Percentiles rank a stretch among this genome's conserved stretches.
phyloP scores from a whole-genome alignment of 805 yeast species.

The Starmerella apis region DNA sequence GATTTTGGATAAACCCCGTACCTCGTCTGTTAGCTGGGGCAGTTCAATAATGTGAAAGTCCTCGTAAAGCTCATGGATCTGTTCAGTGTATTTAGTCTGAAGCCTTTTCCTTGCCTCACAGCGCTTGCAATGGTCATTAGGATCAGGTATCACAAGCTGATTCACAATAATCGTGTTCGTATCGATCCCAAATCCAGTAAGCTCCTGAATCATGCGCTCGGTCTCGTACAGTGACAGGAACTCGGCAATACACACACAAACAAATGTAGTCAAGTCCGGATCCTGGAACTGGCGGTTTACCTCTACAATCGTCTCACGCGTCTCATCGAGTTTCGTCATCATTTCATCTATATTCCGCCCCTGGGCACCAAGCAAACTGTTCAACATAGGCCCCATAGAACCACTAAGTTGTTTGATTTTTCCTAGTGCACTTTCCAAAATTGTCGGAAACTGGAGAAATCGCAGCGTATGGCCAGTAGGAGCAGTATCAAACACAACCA shows the following conservation, averaged over 20 bases:
- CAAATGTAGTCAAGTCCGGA: constrained; percentile 84
- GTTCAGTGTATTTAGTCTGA: constrained; percentile 91
- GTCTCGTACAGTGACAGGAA: constrained; percentile 93
- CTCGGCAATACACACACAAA: constrained; percentile 96
- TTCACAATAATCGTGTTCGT: constrained; percentile 93
- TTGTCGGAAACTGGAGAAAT: constrained; percentile 87
- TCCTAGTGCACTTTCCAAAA: constrained; percentile 73
- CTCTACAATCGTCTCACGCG: constrained; percentile 69
- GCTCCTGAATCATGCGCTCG: constrained; percentile 94
- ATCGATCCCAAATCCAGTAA: constrained; percentile 89
- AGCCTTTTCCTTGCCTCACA: constrained; percentile 88
- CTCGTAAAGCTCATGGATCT: constrained; percentile 91
- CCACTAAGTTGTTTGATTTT: constrained; percentile 81
- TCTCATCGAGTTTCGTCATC: constrained; percentile 65
- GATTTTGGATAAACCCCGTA: constrained; percentile 82
- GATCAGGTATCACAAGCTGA: constrained; percentile 77
- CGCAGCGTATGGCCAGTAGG: constrained; percentile 98
- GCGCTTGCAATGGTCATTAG: constrained; percentile 65
- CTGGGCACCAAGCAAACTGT: constrained; percentile 55
- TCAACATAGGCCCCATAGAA: constrained; percentile 82
- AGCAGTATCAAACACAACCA: constrained; percentile 97
- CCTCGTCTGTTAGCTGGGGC: constrained; percentile 91
- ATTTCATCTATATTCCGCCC: constrained; percentile 45
- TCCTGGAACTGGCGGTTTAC: constrained; percentile 91
- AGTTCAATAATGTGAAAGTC: constrained; percentile 93